Conservation (phyloP, 164 flowering plant genomes). For the Cinnamomum chago region DNA sequence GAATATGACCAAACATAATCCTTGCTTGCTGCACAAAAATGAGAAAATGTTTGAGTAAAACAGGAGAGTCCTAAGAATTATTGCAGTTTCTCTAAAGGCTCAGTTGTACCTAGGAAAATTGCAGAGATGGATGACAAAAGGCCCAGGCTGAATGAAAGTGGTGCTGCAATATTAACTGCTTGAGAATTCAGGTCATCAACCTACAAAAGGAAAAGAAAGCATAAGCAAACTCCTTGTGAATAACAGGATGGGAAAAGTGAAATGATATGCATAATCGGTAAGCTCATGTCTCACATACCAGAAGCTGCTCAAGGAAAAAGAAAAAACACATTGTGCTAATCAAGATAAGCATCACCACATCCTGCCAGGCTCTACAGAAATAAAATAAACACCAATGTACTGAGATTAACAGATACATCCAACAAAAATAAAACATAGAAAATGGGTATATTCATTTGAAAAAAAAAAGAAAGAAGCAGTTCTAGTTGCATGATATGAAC, state of each 20-base stretch:
- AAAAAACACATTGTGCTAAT: constrained; percentile 90
- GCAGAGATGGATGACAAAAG: constrained; percentile 70
- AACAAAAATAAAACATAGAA: too few relatives aligned
- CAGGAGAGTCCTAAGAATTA: neutral
- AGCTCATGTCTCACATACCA: constrained; percentile 46
- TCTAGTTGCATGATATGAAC: neutral
- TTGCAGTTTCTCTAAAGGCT: constrained; percentile 3
- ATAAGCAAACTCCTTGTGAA: neutral
- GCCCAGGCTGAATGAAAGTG: constrained; percentile 73
- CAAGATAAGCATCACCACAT: constrained; percentile 75
- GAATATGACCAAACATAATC: constrained; percentile 92
- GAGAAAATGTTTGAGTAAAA: neutral
- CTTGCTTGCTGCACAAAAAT: constrained; percentile 56
- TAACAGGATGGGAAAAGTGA: neutral
- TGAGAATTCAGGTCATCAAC: constrained; percentile 53
- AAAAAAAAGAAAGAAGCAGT: neutral
- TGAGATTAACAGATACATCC: neutral
- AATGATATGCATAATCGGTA: neutral
- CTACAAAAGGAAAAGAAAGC: constrained; percentile 28
- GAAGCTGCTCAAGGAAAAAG: constrained; percentile 93
- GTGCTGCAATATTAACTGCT: constrained; percentile 70
- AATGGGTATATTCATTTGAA: too few relatives aligned
- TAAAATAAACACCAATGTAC: constrained; percentile 4
- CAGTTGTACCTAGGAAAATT: constrained; percentile 53
- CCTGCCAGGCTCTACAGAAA: constrained; percentile 80